Evolutionary conservation across 129 eudicot species (phyloP), one percentile per base, ranked within the genome.

Genomic region (Artemisia tridentata): DNA sequence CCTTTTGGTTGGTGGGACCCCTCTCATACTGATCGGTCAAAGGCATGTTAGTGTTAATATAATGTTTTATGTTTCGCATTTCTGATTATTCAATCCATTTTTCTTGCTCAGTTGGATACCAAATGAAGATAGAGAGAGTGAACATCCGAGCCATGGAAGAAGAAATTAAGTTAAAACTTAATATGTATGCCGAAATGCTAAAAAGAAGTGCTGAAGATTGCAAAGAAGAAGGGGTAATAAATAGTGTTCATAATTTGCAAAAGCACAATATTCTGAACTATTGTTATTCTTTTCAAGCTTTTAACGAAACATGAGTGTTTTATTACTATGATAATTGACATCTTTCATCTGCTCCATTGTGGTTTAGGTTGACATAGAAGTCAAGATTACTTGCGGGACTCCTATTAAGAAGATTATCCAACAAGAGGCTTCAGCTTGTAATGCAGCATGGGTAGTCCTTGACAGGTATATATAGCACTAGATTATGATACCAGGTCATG

Each of bases 331-430:
- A 21, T 5, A 10, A 15, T 51, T 64, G 56, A 74, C 72, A 21
- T 64, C 5, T 12, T 2, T 63, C 50, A 0, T 19, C 58, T 50
- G 12, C 34, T 62, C 3, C 25, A 3, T 38, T 11, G 20, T 23
- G 55, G 43, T 76, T 70, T 64, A 89, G 96, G 92, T 89, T 65
- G 90, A 86, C 75, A 84, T 89, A 53, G 96, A 89, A 76, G 93
- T 86, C 68, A 89, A 86, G 91, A 86, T 89, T 71, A 85, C 86
- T 52, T 90, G 90, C 43, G 96, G 96, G 68, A 76, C 79, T 79
- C 92, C 96, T 70, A 67, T 83, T 21, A 86, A 78, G 80, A 86
- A 83, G 72, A 90, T 82, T 73, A 73, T 89, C 75, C 63, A 84
- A 65, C 88, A 86, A 71, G 93, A 89, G 78, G 73, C 80, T 67